These are phyloP conservation scores for Cryptococcus jaspeensis DNA, from an alignment of 1,284 basidiomycete genomes.

Conservation along the genomic window DNA sequence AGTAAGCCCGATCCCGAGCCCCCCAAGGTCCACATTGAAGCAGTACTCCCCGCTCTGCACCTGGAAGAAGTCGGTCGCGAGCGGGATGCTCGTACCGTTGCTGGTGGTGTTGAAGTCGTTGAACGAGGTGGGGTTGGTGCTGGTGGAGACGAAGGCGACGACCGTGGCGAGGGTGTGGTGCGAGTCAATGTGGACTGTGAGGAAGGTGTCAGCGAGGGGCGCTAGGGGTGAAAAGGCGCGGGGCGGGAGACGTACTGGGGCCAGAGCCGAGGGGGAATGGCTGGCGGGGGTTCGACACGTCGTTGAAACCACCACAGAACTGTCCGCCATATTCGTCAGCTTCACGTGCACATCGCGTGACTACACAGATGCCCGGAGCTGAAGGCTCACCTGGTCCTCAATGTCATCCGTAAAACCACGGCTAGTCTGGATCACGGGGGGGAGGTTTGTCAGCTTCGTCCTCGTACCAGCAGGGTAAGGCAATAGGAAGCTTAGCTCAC, in stretches of 20 bases:
- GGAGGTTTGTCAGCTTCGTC: not conserved
- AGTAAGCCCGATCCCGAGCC: constrained; percentile 54
- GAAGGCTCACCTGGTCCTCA: constrained; percentile 52
- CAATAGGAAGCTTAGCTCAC: constrained; percentile 18
- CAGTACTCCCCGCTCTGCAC: constrained; percentile 61
- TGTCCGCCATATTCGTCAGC: constrained; percentile 1
- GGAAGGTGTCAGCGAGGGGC: constrained; percentile 10
- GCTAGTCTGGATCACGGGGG: constrained; percentile 44
- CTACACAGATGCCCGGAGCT: not conserved
- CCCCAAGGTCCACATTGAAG: constrained; percentile 60
- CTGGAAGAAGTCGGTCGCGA: constrained; percentile 58
- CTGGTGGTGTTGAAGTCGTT: constrained; percentile 59
- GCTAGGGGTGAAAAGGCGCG: not conserved
- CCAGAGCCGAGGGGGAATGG: constrained; percentile 64
- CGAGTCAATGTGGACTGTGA: constrained; percentile 35
- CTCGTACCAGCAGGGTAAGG: not conserved
- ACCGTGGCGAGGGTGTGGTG: constrained; percentile 51
- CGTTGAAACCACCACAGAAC: constrained; percentile 51
- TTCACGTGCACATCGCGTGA: not conserved
- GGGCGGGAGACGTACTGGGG: constrained; percentile 50
- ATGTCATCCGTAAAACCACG: constrained; percentile 63
- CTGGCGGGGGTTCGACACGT: constrained; percentile 56
- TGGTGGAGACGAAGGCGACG: constrained; percentile 58
- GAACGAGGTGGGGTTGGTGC: constrained; percentile 59
- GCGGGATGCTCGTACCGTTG: constrained; percentile 39